Base-by-base conservation (phyloP, 1,139 yeast genomes). In the Suhomyces kunorum region DNA sequence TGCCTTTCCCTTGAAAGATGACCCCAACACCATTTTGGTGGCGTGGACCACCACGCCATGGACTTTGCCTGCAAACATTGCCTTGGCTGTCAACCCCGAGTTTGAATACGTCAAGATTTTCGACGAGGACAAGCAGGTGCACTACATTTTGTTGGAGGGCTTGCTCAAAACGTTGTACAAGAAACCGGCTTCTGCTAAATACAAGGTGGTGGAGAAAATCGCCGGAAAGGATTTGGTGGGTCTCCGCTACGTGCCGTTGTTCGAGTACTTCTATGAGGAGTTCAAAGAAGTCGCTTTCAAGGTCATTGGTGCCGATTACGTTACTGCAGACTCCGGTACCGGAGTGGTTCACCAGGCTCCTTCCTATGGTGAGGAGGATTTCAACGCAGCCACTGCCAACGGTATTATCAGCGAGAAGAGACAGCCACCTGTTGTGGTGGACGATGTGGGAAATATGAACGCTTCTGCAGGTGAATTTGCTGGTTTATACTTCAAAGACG, bases 31-130 rank as follows among this genome's bases (percentile, higher is more conserved):
- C 42, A 72, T 77, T 51, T 73, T 92, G 53, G 90, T 92, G 34
- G 98, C 98, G 13, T 92, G 99, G 99, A 92, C 99, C 32, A 92
- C 99, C 48, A 92, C 99, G 28, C 99, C 99, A 39, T 92, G 99
- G 99, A 94, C 99, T 37, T 76, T 92, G 59, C 98, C 98, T 34
- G 87, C 96, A 18, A 92, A 92, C 66, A 70, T 92, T 61, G 94
- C 92, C 12, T 76, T 92, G 48, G 90, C 96, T 57, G 98, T 92
- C 34, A 80, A 92, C 68, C 95, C 97, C 39, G 80, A 81, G 16
- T 83, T 88, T 49, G 98, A 89, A 66, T 92, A 92, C 59, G 86
- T 87, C 53, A 94, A 92, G 72, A 86, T 94, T 50, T 83, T 71
- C 53, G 98, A 92, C 61, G 97, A 90, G 68, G 89, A 82, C 48